A percentile compares a stretch with the other conserved stretches of the same genome.
phyloP scores from a whole-genome alignment of 129 eudicot species.

The Artemisia argyi region DNA sequence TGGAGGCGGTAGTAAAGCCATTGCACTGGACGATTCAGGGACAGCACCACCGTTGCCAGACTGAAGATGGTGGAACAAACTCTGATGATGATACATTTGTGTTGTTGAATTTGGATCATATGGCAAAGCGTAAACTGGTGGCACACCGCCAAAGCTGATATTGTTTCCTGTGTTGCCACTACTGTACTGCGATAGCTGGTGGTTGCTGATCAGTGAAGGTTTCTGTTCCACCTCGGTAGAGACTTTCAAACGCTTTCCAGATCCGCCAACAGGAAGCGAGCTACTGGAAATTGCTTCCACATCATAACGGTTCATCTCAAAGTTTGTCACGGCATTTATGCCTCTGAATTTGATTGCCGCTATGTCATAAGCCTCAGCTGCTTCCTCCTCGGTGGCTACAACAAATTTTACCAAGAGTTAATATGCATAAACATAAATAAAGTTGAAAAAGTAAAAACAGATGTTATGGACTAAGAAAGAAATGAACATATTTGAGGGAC shows the following conservation, averaged over 20 bases:
- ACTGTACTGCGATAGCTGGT: conserved; percentile 44
- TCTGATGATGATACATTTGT: conserved; percentile 55
- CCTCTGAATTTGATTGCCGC: conserved; percentile 98
- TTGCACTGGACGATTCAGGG: conserved; percentile 46
- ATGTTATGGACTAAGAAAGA: too few species aligned
- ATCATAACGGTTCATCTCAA: conserved; percentile 93
- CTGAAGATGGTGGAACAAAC: conserved; percentile 64
- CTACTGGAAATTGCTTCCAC: conserved; percentile 86
- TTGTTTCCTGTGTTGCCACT: conserved; percentile 41
- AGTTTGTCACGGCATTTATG: conserved; percentile 87
- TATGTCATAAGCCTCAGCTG: conserved; percentile 99
- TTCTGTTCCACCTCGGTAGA: conserved; percentile 63
- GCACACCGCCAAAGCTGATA: conserved; percentile 57
- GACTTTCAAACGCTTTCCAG: conserved; percentile 83
- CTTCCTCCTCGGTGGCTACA: conserved; percentile 98
- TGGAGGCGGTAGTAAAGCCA: conserved; percentile 49
- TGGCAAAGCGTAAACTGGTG: conserved; percentile 56
- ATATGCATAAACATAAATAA: too few species aligned
- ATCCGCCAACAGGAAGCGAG: conserved; percentile 87
- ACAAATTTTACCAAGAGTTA: not conserved
- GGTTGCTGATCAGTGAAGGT: conserved; percentile 33
- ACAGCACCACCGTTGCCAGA: conserved; percentile 29
- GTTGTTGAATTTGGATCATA: conserved; percentile 46
- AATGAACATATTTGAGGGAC: too few species aligned
- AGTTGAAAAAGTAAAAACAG: too few species aligned